phyloP scores from a whole-genome alignment of 2,329 filamentous ascomycete genomes.

The Coniella lustricola region DNA sequence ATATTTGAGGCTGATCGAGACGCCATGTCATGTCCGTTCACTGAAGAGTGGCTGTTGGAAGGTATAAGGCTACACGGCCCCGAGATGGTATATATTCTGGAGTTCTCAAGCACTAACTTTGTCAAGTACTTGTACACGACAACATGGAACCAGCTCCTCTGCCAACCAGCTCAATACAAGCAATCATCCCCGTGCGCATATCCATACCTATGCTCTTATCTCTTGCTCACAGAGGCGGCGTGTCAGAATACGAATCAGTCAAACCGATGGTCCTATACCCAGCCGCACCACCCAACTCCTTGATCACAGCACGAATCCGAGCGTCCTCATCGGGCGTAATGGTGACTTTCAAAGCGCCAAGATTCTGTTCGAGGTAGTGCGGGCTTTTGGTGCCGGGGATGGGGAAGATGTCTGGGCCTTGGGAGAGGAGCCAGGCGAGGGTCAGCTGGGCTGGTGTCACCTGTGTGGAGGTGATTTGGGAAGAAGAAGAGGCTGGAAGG shows the following conservation, averaged over 20 bases:
- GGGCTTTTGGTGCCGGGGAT: constrained; percentile 46
- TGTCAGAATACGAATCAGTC: constrained; percentile 1
- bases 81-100: too few relatives aligned
- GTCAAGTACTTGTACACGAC: too few relatives aligned
- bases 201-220: background rate
- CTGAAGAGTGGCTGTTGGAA: too few relatives aligned
- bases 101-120: too few relatives aligned
- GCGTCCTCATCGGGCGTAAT: constrained; percentile 29
- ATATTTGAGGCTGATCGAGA: too few relatives aligned
- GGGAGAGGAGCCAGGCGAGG: constrained; percentile 56
- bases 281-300: constrained; percentile 1
- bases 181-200: background rate
- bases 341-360: constrained; percentile 26
- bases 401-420: constrained; percentile 53
- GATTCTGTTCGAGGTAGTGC: constrained; percentile 41
- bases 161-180: background rate
- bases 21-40: too few relatives aligned
- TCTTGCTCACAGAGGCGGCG: background rate
- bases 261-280: background rate
- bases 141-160: too few relatives aligned
- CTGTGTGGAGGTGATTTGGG: too few relatives aligned
- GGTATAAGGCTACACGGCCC: too few relatives aligned
- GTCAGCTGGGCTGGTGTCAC: constrained; percentile 51
- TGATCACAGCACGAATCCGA: constrained; percentile 25
- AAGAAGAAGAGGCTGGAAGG: too few relatives aligned